Base-by-base conservation (phyloP, 257 asterid species). In the Scutellaria barbata region DNA sequence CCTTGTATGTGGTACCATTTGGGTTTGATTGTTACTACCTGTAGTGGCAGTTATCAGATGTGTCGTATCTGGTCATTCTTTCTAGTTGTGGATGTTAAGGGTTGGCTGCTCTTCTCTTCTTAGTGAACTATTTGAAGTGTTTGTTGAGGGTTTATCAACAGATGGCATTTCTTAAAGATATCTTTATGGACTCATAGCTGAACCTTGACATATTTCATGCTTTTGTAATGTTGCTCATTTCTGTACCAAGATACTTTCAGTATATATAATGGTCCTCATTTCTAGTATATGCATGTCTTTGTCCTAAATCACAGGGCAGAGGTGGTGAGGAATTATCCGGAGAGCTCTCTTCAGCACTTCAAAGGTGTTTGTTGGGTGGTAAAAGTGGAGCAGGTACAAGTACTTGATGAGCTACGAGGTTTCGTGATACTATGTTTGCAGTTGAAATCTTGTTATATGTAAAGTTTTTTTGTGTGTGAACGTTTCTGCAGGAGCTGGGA, bases 351-450 rank as follows among this genome's bases (percentile, higher is more conserved):
- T 69, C 87, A 56, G 92, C 96, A 63, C 96, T 90, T 77, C 83
- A 90, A 66, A 76, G 82, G 57, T 87, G 96, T 81, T 87, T 93
- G 47, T 77, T 90, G 85, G 98, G 97, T 69, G 95, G 96, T 79
- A 93, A 85, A 87, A 90, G 95, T 76, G 98, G 97, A 17, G 92
- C 88, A 89, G 98, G 97, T 90, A 82, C 8, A 42, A 30, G 41
- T n/a, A 14, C 12, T 16, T 3, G 7, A 54, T 25, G 52, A 39
- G 48, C 68, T 17, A 10, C 10, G 56, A 18, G 57, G 39, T 68
- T 39, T 63, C 20, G 37, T 16, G 6, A 69, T 64, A 50, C 57
- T 72, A 46, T 12, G 3, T 47, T 67, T 45, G 39, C 56, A 35
- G 10, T 55, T 37, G 41, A 55, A 58, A 20, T 41, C 48, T 33